Conservation (phyloP, 1,284 basidiomycete genomes). For the Cutaneotrichosporon arboriforme region DNA sequence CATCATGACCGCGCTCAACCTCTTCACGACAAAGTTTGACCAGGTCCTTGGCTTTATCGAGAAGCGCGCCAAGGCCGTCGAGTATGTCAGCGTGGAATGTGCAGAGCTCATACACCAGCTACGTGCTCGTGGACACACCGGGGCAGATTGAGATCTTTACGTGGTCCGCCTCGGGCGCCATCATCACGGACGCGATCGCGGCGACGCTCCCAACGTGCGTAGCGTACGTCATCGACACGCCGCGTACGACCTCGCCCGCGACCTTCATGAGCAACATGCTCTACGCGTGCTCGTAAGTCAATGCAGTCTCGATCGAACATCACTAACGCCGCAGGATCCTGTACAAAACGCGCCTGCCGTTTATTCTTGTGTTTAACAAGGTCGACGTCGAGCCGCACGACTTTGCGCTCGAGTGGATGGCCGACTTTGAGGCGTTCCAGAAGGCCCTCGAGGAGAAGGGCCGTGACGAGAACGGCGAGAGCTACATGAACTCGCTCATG, state of each 20-base stretch:
- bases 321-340: constrained; percentile 72
- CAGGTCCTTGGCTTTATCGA: constrained; percentile 91
- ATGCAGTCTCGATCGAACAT: neutral
- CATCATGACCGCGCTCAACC: constrained; percentile 91
- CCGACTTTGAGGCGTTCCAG: constrained; percentile 78
- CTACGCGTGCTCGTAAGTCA: constrained; percentile 84
- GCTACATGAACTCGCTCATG: constrained; percentile 99
- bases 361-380: constrained; percentile 99
- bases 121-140: constrained; percentile 93
- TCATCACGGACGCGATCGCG: constrained; percentile 97
- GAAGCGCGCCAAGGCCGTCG: constrained; percentile 77
- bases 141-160: constrained; percentile 99
- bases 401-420: constrained; percentile 97
- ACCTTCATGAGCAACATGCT: constrained; percentile 99
- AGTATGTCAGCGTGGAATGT: constrained; percentile 55
- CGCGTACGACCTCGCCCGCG: constrained; percentile 86
- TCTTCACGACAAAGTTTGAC: constrained; percentile 99
- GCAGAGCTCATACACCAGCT: constrained; percentile 55
- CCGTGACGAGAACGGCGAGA: constrained; percentile 78
- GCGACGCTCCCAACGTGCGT: constrained; percentile 88
- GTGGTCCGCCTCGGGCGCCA: constrained; percentile 97
- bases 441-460: constrained; percentile 56
- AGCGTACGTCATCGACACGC: constrained; percentile 97
- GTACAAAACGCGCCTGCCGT: constrained; percentile 96
- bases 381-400: constrained; percentile 79